Evolutionary conservation across 2,329 filamentous ascomycete genomes (phyloP).

Genomic region (Diaporthe australafricana): DNA sequence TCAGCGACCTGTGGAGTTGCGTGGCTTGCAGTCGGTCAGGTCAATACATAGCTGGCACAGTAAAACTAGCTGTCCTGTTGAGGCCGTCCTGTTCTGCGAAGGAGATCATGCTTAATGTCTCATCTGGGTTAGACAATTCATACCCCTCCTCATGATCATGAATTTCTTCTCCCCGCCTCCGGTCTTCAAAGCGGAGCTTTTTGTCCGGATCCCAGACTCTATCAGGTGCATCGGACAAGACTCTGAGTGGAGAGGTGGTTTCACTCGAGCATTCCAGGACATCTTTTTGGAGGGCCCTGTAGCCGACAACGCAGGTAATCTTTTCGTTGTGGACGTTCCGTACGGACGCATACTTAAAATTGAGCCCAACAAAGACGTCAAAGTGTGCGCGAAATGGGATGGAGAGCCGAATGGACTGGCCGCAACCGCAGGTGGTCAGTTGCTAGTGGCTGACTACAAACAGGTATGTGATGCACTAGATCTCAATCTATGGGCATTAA

Average conservation of each 20-base stretch:
- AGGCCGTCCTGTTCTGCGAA: not conserved
- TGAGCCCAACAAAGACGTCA: not conserved
- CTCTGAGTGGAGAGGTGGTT: slow-evolving; percentile 11
- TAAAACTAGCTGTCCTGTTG: not conserved
- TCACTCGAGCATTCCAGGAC: slow-evolving; percentile 2
- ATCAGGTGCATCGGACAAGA: not conserved
- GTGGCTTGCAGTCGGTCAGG: not conserved
- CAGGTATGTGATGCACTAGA: not conserved
- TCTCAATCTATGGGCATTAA: too few species aligned
- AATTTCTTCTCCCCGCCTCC: slow-evolving; percentile 1
- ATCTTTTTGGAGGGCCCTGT: slow-evolving; percentile 4
- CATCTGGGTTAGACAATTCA: too few species aligned
- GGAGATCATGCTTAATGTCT: not conserved
- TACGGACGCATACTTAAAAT: not conserved
- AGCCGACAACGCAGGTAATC: not conserved
- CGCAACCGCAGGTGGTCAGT: not conserved
- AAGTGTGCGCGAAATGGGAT: not conserved
- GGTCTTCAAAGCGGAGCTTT: not conserved
- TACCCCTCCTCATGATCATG: not conserved
- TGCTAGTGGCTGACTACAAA: slow-evolving; percentile 3
- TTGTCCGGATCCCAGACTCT: not conserved
- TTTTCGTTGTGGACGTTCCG: not conserved
- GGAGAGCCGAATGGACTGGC: slow-evolving; percentile 2
- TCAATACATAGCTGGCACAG: not conserved
- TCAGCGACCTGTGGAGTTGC: not conserved